phyloP scores from a whole-genome alignment of 345 rosid genomes.

The Salix brachista region DNA sequence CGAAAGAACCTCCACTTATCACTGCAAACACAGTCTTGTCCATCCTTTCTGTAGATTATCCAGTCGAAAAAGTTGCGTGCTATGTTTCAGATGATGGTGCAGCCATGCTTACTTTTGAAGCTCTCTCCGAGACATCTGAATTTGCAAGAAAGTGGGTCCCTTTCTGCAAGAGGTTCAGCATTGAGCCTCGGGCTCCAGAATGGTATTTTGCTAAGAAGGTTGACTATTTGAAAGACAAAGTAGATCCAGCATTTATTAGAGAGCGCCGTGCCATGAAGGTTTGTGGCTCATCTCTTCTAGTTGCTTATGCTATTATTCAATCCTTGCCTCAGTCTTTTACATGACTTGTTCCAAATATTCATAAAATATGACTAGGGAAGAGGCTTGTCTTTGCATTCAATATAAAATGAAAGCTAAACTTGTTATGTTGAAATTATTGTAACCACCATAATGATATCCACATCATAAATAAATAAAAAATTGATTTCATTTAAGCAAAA shows the following conservation, averaged over 20 bases:
- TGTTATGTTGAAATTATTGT: background rate
- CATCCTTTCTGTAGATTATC: conserved; percentile 86
- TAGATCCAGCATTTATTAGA: conserved; percentile 60
- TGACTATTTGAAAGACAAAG: conserved; percentile 73
- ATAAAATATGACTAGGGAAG: background rate
- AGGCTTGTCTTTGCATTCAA: background rate
- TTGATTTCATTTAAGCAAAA: conserved; percentile 12
- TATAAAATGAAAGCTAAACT: background rate
- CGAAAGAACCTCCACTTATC: conserved; percentile 89
- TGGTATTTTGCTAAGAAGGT: conserved; percentile 77
- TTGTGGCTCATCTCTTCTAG: conserved; percentile 10
- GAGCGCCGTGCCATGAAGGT: conserved; percentile 92
- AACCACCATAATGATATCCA: background rate
- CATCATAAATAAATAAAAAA: background rate
- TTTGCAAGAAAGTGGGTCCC: conserved; percentile 95
- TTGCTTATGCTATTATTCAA: background rate
- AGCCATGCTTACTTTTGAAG: conserved; percentile 95
- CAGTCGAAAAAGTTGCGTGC: conserved; percentile 81
- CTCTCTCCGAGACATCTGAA: conserved; percentile 85
- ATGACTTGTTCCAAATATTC: background rate
- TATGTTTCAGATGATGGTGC: conserved; percentile 97
- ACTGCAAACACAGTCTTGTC: conserved; percentile 95
- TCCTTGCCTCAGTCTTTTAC: background rate
- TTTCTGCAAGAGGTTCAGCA: conserved; percentile 67
- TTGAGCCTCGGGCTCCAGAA: conserved; percentile 93